Conservation (phyloP, 2,329 filamentous ascomycete species). For the Laburnicola sp. region DNA sequence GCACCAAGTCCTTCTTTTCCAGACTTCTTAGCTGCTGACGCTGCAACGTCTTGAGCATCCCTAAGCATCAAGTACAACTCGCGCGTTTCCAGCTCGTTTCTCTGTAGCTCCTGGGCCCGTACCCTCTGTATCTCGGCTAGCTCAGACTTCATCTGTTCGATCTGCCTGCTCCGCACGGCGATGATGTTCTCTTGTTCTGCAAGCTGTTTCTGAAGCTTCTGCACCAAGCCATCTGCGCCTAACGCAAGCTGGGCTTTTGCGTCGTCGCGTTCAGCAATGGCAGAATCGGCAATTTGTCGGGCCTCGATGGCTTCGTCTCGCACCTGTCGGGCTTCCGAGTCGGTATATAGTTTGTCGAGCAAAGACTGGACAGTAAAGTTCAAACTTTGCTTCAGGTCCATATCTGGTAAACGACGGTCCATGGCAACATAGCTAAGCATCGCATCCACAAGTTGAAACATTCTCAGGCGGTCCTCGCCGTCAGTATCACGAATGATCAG, state of each 20-base stretch:
- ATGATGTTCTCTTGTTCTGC: conserved; percentile 91
- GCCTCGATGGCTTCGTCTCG: conserved; percentile 90
- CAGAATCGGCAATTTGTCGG: conserved; percentile 90
- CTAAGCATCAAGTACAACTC: conserved; percentile 98
- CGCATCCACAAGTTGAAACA: conserved; percentile 98
- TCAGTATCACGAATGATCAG: conserved; percentile 90
- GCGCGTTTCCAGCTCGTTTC: conserved; percentile 93
- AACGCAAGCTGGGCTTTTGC: conserved; percentile 86
- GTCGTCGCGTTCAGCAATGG: conserved; percentile 94
- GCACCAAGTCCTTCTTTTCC: conserved; percentile 58
- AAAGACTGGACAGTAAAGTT: conserved; percentile 97
- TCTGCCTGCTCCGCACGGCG: conserved; percentile 82
- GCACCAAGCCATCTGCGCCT: conserved; percentile 89
- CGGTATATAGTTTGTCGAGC: conserved; percentile 93
- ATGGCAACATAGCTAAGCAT: conserved; percentile 99
- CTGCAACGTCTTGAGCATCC: conserved; percentile 94
- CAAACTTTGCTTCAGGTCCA: conserved; percentile 96
- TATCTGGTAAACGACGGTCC: conserved; percentile 91
- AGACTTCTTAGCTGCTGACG: conserved; percentile 73
- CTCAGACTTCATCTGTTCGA: conserved; percentile 85
- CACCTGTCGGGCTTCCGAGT: conserved; percentile 89
- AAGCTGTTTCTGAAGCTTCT: conserved; percentile 90
- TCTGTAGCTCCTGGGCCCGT: conserved; percentile 85
- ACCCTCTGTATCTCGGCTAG: conserved; percentile 83
- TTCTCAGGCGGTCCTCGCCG: conserved; percentile 84